Percentiles rank a stretch among this genome's conserved stretches.
phyloP scores from a whole-genome alignment of 306 rosid species.

The Prunus padus region DNA sequence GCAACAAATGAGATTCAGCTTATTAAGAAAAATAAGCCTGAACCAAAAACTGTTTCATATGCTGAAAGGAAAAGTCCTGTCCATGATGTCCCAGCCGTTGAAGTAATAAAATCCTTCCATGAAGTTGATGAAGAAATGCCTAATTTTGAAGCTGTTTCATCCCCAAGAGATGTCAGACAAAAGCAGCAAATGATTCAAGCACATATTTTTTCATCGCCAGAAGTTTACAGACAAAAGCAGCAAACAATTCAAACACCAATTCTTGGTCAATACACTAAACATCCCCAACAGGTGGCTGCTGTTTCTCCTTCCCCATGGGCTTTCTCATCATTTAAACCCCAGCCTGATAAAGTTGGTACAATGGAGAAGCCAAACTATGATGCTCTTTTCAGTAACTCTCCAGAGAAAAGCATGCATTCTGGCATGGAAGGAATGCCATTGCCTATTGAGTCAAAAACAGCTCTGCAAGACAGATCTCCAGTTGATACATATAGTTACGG shows the following conservation, averaged over 20 bases:
- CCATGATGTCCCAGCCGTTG: slow-evolving; percentile 1
- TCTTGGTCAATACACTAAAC: slow-evolving; percentile 31
- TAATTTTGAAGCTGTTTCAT: slow-evolving; percentile 35
- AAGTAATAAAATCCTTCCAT: slow-evolving; percentile 13
- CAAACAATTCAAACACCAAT: slow-evolving; percentile 28
- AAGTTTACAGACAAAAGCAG: slow-evolving; percentile 37
- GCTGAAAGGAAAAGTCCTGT: slow-evolving; percentile 36
- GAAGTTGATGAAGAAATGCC: slow-evolving; percentile 56
- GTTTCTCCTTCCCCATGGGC: slow-evolving; percentile 31
- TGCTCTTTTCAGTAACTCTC: slow-evolving; percentile 31
- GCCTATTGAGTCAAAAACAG: slow-evolving; percentile 44
- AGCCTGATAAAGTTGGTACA: slow-evolving; percentile 34
- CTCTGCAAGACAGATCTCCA: slow-evolving; percentile 36
- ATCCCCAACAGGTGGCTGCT: slow-evolving; percentile 30
- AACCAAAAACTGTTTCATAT: slow-evolving; percentile 33
- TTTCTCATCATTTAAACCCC: slow-evolving; percentile 45
- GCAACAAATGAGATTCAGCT: slow-evolving; percentile 35
- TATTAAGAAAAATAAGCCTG: slow-evolving; percentile 32
- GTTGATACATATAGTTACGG: slow-evolving; percentile 26
- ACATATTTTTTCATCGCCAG: slow-evolving; percentile 14
- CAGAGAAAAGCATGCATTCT: slow-evolving; percentile 36
- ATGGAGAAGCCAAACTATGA: slow-evolving; percentile 35
- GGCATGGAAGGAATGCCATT: slow-evolving; percentile 35
- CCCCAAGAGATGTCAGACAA: slow-evolving; percentile 43
- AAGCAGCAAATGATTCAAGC: slow-evolving; percentile 37